Evolutionary conservation across 768 basidiomycete species (phyloP).

Genomic region (Filobasidium floriforme): DNA sequence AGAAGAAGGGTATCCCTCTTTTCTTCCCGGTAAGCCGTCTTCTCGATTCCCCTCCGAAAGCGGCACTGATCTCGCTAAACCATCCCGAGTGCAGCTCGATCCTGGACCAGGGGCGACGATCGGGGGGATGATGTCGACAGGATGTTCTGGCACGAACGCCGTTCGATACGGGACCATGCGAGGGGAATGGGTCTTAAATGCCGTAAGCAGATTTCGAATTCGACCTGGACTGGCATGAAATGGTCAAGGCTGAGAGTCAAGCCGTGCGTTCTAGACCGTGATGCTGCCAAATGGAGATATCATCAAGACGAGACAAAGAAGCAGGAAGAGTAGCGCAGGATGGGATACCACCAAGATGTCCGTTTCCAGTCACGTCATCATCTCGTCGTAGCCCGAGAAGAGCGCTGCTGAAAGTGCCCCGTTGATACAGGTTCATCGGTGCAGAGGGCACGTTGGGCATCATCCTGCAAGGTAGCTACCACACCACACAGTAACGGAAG

Average conservation of each 20-base stretch:
- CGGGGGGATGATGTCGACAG: slow-evolving; percentile 81
- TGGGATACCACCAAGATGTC: slow-evolving; percentile 72
- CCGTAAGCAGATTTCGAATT: slow-evolving; percentile 29
- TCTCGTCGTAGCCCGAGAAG: neutral
- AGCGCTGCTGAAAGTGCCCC: neutral
- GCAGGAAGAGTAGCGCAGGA: slow-evolving; percentile 72
- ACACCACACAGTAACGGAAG: too few species aligned
- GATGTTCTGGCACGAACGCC: slow-evolving; percentile 64
- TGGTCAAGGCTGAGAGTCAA: neutral
- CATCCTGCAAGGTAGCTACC: slow-evolving; percentile 63
- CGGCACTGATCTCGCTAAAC: too few species aligned
- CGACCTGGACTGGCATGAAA: neutral
- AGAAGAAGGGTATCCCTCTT: slow-evolving; percentile 63
- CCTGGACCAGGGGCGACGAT: slow-evolving; percentile 73
- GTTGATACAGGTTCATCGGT: slow-evolving; percentile 58
- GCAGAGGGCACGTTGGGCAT: slow-evolving; percentile 85
- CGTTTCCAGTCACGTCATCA: neutral
- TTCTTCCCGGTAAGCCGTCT: slow-evolving; percentile 61
- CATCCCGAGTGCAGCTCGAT: too few species aligned
- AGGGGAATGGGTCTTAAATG: slow-evolving; percentile 77
- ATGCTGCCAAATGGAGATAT: slow-evolving; percentile 82
- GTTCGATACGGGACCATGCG: slow-evolving; percentile 74
- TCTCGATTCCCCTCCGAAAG: too few species aligned
- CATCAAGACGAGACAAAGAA: slow-evolving; percentile 66
- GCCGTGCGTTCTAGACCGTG: slow-evolving; percentile 51